Evolutionary conservation across 495 filamentous ascomycete species (phyloP).

Genomic region (Cercophora samala): DNA sequence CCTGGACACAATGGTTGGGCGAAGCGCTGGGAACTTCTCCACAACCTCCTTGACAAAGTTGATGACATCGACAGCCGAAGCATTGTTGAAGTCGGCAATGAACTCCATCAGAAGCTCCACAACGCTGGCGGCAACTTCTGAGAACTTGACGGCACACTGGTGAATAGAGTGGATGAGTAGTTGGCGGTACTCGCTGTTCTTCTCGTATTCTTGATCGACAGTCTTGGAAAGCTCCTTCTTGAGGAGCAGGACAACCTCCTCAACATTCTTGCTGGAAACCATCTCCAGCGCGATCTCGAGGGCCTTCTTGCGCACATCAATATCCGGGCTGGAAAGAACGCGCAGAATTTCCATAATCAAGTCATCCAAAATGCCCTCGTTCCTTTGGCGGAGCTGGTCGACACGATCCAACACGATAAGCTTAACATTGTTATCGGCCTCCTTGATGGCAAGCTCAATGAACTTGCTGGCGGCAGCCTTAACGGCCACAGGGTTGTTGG

Average conservation of each 20-base stretch:
- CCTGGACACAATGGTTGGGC: constrained; percentile 79
- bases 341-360: constrained; percentile 97
- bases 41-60: constrained; percentile 99
- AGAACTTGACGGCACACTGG: constrained; percentile 97
- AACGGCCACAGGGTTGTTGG: constrained; percentile 94
- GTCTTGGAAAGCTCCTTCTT: constrained; percentile 98
- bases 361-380: constrained; percentile 91
- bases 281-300: constrained; percentile 91
- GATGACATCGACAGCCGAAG: constrained; percentile 95
- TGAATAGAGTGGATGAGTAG: constrained; percentile 96
- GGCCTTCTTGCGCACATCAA: constrained; percentile 93
- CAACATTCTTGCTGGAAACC: constrained; percentile 98
- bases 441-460: constrained; percentile 93
- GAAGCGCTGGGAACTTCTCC: constrained; percentile 92
- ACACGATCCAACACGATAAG: constrained; percentile 95
- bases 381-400: constrained; percentile 83
- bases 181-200: constrained; percentile 96
- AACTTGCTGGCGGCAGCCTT: constrained; percentile 96
- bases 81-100: constrained; percentile 96
- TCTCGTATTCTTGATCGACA: constrained; percentile 97
- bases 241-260: constrained; percentile 91
- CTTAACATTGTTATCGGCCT: constrained; percentile 98
- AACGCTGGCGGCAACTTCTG: constrained; percentile 93
- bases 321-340: constrained; percentile 92
- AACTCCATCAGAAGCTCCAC: constrained; percentile 99